Evolutionary conservation across 768 basidiomycete genomes (phyloP), one percentile per base, ranked within the genome.

Genomic region (Trametes cingulata): DNA sequence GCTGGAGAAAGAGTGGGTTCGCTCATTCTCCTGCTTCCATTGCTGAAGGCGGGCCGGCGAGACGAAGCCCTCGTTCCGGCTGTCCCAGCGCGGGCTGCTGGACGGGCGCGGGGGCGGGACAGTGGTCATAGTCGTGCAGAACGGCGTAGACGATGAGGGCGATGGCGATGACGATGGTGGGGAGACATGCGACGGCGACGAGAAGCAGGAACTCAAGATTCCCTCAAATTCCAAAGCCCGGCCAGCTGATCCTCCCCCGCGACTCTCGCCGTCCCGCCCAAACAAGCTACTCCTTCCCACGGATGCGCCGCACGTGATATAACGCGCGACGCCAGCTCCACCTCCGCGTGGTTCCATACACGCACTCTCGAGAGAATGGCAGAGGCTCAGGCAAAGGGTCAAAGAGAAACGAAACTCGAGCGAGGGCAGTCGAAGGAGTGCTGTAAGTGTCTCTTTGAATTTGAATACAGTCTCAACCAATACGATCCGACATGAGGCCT

Each of bases 31-130:
- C 56, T 71, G 69, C 62, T 67, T 64, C 65, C 69, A 67, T 46
- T 72, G 71, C 46, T 73, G 73, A 2, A 76, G 72, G 40, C 72
- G 73, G 17, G 73, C 63, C 9, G 76, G 76, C 13, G 74, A 70
- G 33, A 77, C 67, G 58, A 77, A 76, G 52, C 71, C 72, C 25
- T 69, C 67, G 47, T 76, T 74, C 24, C 74, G 72, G 55, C 52
- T 71, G 55, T 75, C 75, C 75, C 75, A 77, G 56, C 73, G 69
- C 7, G 74, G 72, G 27, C 70, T 74, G 45, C 65, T 66, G 1
- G 56, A 41, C 37, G 45, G 58, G 37, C 61, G 62, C 25, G 60
- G 69, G 40, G 49, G 60, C 45, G 49, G 58, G 42, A 35, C 54
- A 46, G 60, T 43, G 52, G 65, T 63, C 58, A 54, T 65, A 49